Evolutionary conservation across 2,329 filamentous ascomycete genomes (phyloP).

Genomic region (Verticillium alfalfae): DNA sequence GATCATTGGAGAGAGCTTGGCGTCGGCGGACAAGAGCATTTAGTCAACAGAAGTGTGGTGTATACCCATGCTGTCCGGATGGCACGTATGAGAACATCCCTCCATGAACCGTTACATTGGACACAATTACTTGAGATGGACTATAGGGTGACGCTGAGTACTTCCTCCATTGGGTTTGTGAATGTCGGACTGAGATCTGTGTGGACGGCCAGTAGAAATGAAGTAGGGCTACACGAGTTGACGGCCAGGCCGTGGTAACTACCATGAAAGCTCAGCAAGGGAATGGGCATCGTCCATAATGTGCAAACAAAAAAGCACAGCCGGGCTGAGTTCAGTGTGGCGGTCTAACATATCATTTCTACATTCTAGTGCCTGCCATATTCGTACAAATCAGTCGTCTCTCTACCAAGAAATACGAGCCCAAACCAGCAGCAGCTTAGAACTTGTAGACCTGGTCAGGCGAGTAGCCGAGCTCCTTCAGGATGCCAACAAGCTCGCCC

Average conservation of each 20-base stretch:
- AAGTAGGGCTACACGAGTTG: no score
- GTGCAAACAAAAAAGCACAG: neutral
- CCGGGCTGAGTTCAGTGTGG: neutral
- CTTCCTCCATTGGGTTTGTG: no score
- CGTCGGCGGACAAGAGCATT: conserved; percentile 34
- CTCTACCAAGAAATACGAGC: no score
- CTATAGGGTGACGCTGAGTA: no score
- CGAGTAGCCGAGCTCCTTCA: conserved; percentile 72
- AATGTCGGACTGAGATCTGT: no score
- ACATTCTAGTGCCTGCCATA: conserved; percentile 8
- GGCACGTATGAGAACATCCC: neutral
- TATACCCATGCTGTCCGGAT: no score
- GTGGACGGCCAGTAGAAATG: no score
- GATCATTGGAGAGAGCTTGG: conserved; percentile 50
- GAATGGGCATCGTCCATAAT: no score
- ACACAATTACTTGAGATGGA: no score
- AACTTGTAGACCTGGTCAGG: conserved; percentile 92
- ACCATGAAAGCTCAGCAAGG: no score
- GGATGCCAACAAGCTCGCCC: conserved; percentile 75
- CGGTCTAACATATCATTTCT: conserved; percentile 1
- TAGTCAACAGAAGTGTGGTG: neutral
- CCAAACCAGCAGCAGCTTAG: conserved; percentile 29
- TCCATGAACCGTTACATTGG: neutral
- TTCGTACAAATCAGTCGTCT: conserved; percentile 3
- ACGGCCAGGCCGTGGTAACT: no score